These are phyloP conservation scores for Podaxis rugospora DNA, from an alignment of 768 basidiomycete species.

Conservation along the genomic window DNA sequence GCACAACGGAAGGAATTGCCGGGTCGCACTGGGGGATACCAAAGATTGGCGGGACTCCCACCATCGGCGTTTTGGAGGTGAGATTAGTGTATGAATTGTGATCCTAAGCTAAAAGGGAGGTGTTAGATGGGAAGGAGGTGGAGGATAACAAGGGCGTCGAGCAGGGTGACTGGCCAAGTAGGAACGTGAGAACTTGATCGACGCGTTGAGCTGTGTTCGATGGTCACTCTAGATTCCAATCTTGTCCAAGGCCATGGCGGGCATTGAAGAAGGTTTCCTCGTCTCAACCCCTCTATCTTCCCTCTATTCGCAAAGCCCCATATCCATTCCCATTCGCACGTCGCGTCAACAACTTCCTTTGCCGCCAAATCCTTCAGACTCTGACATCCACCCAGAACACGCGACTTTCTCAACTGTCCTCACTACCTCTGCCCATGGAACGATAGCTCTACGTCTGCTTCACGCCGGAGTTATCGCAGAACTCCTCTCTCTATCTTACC, in stretches of 20 bases:
- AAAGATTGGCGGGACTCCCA: background rate
- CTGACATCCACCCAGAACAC: slow-evolving; percentile 62
- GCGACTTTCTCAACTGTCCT: slow-evolving; percentile 60
- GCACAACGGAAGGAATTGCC: background rate
- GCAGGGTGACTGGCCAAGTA: background rate
- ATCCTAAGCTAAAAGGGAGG: background rate
- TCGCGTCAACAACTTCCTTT: slow-evolving; percentile 50
- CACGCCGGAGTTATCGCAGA: slow-evolving; percentile 74
- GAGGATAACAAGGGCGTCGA: background rate
- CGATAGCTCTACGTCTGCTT: slow-evolving; percentile 69
- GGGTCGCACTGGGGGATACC: background rate
- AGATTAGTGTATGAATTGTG: background rate
- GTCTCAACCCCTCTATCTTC: slow-evolving; percentile 63
- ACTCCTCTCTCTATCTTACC: slow-evolving; percentile 66
- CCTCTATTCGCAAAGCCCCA: slow-evolving; percentile 49
- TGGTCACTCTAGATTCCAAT: background rate
- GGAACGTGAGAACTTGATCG: slow-evolving; percentile 7
- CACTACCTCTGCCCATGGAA: slow-evolving; percentile 52
- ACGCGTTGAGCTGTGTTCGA: background rate
- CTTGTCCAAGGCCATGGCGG: slow-evolving; percentile 7
- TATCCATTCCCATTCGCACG: slow-evolving; percentile 54
- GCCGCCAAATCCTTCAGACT: slow-evolving; percentile 35
- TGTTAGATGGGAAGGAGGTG: background rate
- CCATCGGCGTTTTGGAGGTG: background rate
- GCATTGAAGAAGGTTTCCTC: slow-evolving; percentile 38